Percentiles rank a stretch among this genome's conserved stretches.
Conservation (phyloP, 257 asterid genomes). For the Gentiana dahurica region DNA sequence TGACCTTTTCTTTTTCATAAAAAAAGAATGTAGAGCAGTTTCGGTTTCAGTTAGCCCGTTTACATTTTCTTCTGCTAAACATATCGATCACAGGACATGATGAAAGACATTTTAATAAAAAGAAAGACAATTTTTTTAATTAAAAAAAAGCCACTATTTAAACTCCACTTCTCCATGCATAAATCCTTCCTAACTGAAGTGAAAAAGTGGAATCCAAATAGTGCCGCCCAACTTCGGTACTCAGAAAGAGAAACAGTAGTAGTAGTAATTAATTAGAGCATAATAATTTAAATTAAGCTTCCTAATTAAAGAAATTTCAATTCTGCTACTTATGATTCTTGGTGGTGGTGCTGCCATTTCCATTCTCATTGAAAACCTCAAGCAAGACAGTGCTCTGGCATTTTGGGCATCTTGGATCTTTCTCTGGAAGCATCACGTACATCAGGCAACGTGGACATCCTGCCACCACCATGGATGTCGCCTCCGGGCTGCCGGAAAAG, state of each 20-base stretch:
- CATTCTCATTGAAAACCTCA: conserved; percentile 30
- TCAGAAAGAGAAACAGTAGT: not conserved
- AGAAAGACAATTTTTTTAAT: too few species aligned
- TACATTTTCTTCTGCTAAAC: conserved; percentile 12
- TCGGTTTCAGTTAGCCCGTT: conserved; percentile 7
- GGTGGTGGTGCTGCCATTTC: not conserved
- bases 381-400: conserved; percentile 84
- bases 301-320: too few species aligned
- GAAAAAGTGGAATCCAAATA: conserved; percentile 52
- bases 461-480: conserved; percentile 45
- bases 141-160: conserved; percentile 41
- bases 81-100: conserved; percentile 2
- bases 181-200: not conserved
- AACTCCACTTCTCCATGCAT: conserved; percentile 41
- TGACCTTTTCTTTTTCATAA: too few species aligned
- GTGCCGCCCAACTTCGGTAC: conserved; percentile 22
- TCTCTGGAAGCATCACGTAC: conserved; percentile 85
- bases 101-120: not conserved
- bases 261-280: too few species aligned
- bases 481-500: conserved; percentile 38
- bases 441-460: conserved; percentile 79
- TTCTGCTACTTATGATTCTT: too few species aligned
- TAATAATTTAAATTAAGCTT: too few species aligned
- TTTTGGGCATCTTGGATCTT: conserved; percentile 77
- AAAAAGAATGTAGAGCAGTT: conserved; percentile 13